Conservation (phyloP, 2,329 filamentous ascomycete genomes). For the Bipolaris bicolor region DNA sequence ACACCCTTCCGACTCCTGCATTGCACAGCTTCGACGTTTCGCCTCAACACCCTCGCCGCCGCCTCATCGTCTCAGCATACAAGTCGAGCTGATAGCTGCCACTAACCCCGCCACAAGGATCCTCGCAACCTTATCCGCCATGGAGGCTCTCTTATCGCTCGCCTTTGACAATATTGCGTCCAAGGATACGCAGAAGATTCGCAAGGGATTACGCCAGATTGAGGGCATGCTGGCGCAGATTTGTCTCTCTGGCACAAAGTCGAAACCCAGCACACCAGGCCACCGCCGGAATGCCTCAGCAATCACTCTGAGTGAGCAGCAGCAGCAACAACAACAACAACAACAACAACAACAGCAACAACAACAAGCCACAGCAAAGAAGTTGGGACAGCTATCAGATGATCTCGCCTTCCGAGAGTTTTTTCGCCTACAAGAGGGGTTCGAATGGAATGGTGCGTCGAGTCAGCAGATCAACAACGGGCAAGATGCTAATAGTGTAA, state of each 20-base stretch:
- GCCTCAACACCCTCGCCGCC: conserved; percentile 18
- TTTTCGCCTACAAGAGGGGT: conserved; percentile 94
- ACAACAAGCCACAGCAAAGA: conserved; percentile 47
- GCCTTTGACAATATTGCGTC: conserved; percentile 97
- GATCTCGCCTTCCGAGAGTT: conserved; percentile 95
- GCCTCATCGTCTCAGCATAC: conserved; percentile 11
- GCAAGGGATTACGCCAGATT: conserved; percentile 91
- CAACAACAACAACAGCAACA: conserved; percentile 34
- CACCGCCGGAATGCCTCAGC: conserved; percentile 49
- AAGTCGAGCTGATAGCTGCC: conserved; percentile 9
- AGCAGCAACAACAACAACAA: conserved; percentile 33
- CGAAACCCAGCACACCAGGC: conserved; percentile 40
- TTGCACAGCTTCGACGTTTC: conserved; percentile 17
- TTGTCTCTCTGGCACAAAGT: conserved; percentile 68
- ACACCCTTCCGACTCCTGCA: conserved; percentile 27
- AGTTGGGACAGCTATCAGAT: conserved; percentile 71
- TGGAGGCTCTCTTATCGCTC: conserved; percentile 91
- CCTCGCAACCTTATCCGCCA: conserved; percentile 49
- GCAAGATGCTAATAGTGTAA: background rate
- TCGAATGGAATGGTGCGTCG: conserved; percentile 84
- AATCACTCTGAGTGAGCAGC: conserved; percentile 42
- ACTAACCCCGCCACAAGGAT: conserved; percentile 12
- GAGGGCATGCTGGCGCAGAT: conserved; percentile 94
- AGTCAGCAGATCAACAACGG: background rate
- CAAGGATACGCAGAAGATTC: conserved; percentile 85